phyloP scores from a whole-genome alignment of 2,329 filamentous ascomycete species.

The Alternaria brassicicola region DNA sequence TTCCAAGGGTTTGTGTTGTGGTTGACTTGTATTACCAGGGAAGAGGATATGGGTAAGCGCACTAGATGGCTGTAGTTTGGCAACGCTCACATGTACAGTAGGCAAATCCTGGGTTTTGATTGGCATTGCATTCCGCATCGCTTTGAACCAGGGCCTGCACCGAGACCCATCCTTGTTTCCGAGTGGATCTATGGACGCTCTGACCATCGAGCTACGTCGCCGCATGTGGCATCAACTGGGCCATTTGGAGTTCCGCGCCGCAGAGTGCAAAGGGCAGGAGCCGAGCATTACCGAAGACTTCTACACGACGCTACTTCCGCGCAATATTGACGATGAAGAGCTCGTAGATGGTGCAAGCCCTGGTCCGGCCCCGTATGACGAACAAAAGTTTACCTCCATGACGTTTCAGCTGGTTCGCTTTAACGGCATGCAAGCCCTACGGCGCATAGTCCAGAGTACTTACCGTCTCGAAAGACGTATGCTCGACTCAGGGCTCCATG shows the following conservation, averaged over 20 bases:
- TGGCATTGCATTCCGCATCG: constrained; percentile 47
- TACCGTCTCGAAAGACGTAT: constrained; percentile 47
- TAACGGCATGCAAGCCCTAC: constrained; percentile 42
- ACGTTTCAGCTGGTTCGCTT: constrained; percentile 47
- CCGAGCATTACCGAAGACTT: constrained; percentile 47
- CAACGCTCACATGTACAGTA: constrained; percentile 15
- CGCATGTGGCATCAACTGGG: constrained; percentile 49
- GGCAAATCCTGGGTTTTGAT: constrained; percentile 49
- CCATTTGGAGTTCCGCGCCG: constrained; percentile 47
- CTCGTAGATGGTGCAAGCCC: constrained; percentile 46
- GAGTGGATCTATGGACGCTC: constrained; percentile 43
- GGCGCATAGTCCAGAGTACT: constrained; percentile 45
- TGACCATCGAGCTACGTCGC: constrained; percentile 47
- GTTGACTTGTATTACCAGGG: constrained; percentile 47
- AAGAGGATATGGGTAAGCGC: constrained; percentile 47
- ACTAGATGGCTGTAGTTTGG: background rate
- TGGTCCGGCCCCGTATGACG: constrained; percentile 38
- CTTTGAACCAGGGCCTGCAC: constrained; percentile 47
- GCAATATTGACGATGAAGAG: constrained; percentile 49
- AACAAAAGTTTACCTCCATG: constrained; percentile 43
- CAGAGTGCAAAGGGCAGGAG: constrained; percentile 50
- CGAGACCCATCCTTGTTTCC: constrained; percentile 48
- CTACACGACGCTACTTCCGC: constrained; percentile 47
- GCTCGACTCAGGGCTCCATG: constrained; percentile 42
- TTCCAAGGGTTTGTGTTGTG: constrained; percentile 48